Evolutionary conservation across 2,329 filamentous ascomycete species (phyloP), one percentile per base, ranked within the genome.

Genomic region (Botrytis sinoallii): DNA sequence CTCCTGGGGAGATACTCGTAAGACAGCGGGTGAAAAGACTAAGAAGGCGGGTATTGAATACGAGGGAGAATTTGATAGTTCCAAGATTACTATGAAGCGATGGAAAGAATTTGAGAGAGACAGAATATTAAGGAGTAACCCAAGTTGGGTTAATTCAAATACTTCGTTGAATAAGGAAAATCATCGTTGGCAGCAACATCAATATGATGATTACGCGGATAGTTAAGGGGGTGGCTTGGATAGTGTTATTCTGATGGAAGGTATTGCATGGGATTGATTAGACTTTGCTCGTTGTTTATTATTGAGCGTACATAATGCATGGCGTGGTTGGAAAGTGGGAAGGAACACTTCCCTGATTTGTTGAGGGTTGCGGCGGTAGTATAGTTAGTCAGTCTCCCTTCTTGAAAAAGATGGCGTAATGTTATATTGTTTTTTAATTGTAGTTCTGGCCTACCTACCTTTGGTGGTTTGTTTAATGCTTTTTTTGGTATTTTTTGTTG

Each of bases 51-150:
- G 93, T 46, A 90, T 94, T 76, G 95, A 95, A 80, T 92, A 92
- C 76, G 94, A 98, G 83, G 96, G 96, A 76, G 96, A 98, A 83
- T 99, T 99, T 80, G 97, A 99, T 83, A 97, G 93, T 83, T 97
- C 92, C 83, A 97, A 98, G 89, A 99, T 99, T 82, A 98, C 95
- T 55, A 99, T 99, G 96, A 98, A 97, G 87, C 87, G 96, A 79
- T 99, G 96, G 96, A 92, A 91, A 76, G 96, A 99, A 84, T 99
- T 98, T 81, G 96, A 99, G 86, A 89, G 88, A 83, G 91, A 89
- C 87, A 85, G 82, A 82, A 76, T 80, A 48, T 42, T 77, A n/a
- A 76, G 76, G 63, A 73, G 60, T 35, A 73, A 79, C 55, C 74
- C 72, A 32, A 74, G 73, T 9, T 77, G 75, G 76, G 35, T 64